phyloP scores from a whole-genome alignment of 345 rosid species.

The Hibiscus syriacus region DNA sequence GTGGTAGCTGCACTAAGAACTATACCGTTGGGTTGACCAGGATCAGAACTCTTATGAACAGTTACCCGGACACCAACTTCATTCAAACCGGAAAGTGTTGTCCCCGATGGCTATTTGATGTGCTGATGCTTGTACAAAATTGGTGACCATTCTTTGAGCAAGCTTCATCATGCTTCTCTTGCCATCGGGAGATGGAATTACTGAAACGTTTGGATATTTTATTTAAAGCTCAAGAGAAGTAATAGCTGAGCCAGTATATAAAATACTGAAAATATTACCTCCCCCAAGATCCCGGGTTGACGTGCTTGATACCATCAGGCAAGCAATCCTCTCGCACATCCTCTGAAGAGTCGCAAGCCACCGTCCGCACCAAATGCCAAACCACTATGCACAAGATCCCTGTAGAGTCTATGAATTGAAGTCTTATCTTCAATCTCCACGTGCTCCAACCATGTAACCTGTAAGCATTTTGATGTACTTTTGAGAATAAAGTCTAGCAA shows the following conservation, averaged over 20 bases:
- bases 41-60: slow-evolving; percentile 66
- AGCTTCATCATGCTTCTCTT: slow-evolving; percentile 97
- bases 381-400: slow-evolving; percentile 58
- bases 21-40: slow-evolving; percentile 70
- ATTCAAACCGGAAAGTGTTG: slow-evolving; percentile 51
- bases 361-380: slow-evolving; percentile 85
- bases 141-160: slow-evolving; percentile 83
- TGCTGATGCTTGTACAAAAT: slow-evolving; percentile 69
- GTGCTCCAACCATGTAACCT: slow-evolving; percentile 96
- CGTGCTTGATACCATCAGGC: slow-evolving; percentile 55
- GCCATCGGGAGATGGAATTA: slow-evolving; percentile 75
- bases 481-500: background rate
- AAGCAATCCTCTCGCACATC: slow-evolving; percentile 77
- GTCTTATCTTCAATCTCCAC: slow-evolving; percentile 71
- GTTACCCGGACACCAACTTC: slow-evolving; percentile 80
- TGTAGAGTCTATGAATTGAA: slow-evolving; percentile 47
- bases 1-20: slow-evolving; percentile 92
- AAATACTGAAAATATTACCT: slow-evolving; percentile 33
- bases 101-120: slow-evolving; percentile 66
- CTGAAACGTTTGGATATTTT: slow-evolving; percentile 27
- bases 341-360: slow-evolving; percentile 82
- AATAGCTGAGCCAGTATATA: slow-evolving; percentile 35
- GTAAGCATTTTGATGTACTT: slow-evolving; percentile 8
- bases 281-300: slow-evolving; percentile 74
- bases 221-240: slow-evolving; percentile 9